phyloP scores from a whole-genome alignment of 495 filamentous ascomycete genomes.

The Podospora australis region DNA sequence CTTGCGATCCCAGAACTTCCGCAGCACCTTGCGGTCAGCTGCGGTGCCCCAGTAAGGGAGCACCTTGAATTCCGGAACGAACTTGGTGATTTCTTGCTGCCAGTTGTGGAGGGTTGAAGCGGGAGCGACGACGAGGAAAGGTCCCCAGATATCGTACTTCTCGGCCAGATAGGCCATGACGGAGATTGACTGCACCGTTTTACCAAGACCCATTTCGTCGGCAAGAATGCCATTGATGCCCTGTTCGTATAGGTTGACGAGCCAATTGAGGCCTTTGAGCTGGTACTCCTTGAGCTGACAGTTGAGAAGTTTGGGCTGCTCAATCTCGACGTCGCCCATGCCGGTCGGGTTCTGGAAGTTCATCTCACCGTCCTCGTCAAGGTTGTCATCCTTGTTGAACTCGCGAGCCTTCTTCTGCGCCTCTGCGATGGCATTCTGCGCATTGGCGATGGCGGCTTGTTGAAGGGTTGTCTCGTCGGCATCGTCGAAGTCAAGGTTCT shows the following conservation, averaged over 20 bases:
- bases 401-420: slow-evolving; percentile 87
- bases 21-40: slow-evolving; percentile 88
- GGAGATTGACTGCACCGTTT: slow-evolving; percentile 97
- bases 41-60: slow-evolving; percentile 96
- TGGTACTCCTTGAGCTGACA: slow-evolving; percentile 97
- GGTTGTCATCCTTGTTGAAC: slow-evolving; percentile 68
- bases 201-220: slow-evolving; percentile 99
- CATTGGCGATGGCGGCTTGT: slow-evolving; percentile 87
- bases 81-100: slow-evolving; percentile 94
- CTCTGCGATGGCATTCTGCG: slow-evolving; percentile 91
- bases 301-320: slow-evolving; percentile 89
- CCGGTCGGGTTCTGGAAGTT: slow-evolving; percentile 99
- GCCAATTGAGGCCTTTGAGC: slow-evolving; percentile 96
- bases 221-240: slow-evolving; percentile 99
- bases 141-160: slow-evolving; percentile 95
- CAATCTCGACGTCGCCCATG: slow-evolving; percentile 85
- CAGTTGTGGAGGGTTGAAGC: slow-evolving; percentile 97
- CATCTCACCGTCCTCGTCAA: slow-evolving; percentile 87
- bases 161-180: slow-evolving; percentile 99
- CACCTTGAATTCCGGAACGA: slow-evolving; percentile 90
- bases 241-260: slow-evolving; percentile 97
- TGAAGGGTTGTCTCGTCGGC: slow-evolving; percentile 81
- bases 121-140: slow-evolving; percentile 93
- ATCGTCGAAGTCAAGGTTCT: slow-evolving; percentile 90
- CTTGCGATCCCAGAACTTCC: slow-evolving; percentile 99